Evolutionary conservation across 495 filamentous ascomycete species (phyloP).

Genomic region (Lophiotrema nucula): DNA sequence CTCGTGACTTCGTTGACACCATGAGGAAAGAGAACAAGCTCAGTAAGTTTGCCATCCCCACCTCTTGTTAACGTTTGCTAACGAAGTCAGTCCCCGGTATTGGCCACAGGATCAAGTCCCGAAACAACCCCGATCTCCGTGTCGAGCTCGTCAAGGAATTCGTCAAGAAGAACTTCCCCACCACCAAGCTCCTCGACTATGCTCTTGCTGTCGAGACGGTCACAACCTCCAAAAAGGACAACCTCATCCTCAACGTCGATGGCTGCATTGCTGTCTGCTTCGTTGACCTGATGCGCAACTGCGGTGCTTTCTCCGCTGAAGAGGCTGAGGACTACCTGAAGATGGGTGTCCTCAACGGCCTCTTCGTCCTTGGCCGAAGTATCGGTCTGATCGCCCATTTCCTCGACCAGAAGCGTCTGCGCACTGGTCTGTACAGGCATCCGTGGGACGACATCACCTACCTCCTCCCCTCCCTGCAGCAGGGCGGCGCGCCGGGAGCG

Average conservation of each 20-base stretch:
- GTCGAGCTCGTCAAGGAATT: slow-evolving; percentile 99
- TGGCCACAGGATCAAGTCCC: slow-evolving; percentile 97
- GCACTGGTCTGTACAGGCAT: slow-evolving; percentile 97
- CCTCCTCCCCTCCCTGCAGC: slow-evolving; percentile 31
- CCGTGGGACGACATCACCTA: slow-evolving; percentile 69
- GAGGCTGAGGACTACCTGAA: slow-evolving; percentile 80
- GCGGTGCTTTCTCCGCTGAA: slow-evolving; percentile 85
- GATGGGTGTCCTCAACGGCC: slow-evolving; percentile 98
- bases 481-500: slow-evolving; percentile 29
- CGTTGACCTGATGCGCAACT: slow-evolving; percentile 95
- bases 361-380: slow-evolving; percentile 92
- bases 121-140: slow-evolving; percentile 99
- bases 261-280: slow-evolving; percentile 98
- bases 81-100: slow-evolving; percentile 78
- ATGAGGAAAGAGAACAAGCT: slow-evolving; percentile 99
- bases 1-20: slow-evolving; percentile 96
- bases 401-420: slow-evolving; percentile 98
- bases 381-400: slow-evolving; percentile 99
- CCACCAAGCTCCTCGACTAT: slow-evolving; percentile 95
- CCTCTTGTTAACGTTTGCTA: too few relatives aligned
- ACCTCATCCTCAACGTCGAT: slow-evolving; percentile 98
- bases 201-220: slow-evolving; percentile 97
- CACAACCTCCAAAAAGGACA: slow-evolving; percentile 99
- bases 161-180: slow-evolving; percentile 95
- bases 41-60: slow-evolving; percentile 68